A percentile compares a stretch with the other conserved stretches of the same genome.
These are phyloP conservation scores for Trichaptum fuscoviolaceum DNA, from an alignment of 768 basidiomycete genomes.

Conservation along the genomic window DNA sequence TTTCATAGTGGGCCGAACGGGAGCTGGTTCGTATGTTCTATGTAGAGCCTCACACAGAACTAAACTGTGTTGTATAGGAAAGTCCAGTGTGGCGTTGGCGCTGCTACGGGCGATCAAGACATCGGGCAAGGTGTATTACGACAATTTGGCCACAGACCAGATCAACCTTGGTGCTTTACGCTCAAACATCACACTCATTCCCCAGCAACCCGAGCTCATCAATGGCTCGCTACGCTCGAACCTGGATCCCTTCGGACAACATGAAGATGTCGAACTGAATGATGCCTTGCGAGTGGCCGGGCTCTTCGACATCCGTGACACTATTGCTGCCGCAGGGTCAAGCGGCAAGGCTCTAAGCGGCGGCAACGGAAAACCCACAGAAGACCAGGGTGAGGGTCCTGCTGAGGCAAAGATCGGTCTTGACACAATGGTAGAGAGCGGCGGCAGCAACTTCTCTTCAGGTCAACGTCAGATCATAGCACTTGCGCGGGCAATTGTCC, in stretches of 20 bases:
- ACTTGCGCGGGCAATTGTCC: slow-evolving; percentile 25
- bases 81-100: slow-evolving; percentile 47
- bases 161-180: slow-evolving; percentile 45
- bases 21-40: slow-evolving; percentile 26
- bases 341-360: too few relatives aligned
- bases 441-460: too few relatives aligned
- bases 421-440: too few relatives aligned
- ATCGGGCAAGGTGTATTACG: slow-evolving; percentile 40
- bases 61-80: slow-evolving; percentile 22
- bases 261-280: slow-evolving; percentile 37
- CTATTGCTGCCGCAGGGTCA: too few relatives aligned
- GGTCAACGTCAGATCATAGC: too few relatives aligned
- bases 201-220: slow-evolving; percentile 34
- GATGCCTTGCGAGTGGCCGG: slow-evolving; percentile 35
- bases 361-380: too few relatives aligned
- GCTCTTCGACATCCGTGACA: slow-evolving; percentile 15
- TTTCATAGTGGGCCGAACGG: slow-evolving; percentile 34
- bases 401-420: too few relatives aligned
- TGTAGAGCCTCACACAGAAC: slow-evolving; percentile 16
- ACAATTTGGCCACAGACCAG: slow-evolving; percentile 33
- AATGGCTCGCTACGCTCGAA: slow-evolving; percentile 42
- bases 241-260: slow-evolving; percentile 42
- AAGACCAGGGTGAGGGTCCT: too few relatives aligned
- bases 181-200: slow-evolving; percentile 42
- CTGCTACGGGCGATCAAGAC: slow-evolving; percentile 46